Evolutionary conservation across 768 basidiomycete genomes (phyloP).

Genomic region (Collybia sordida): DNA sequence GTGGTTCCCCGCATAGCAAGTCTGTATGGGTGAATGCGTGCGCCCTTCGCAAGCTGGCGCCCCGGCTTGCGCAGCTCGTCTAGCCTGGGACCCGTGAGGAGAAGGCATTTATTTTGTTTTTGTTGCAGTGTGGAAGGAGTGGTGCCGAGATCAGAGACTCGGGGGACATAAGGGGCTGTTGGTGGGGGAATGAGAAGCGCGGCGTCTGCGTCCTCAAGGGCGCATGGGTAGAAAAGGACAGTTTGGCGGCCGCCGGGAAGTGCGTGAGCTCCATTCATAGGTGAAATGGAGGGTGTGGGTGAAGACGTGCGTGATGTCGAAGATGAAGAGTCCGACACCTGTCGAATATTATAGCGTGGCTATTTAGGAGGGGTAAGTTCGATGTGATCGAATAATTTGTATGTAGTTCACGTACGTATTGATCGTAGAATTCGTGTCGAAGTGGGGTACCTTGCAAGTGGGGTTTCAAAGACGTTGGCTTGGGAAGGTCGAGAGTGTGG

Average conservation of each 20-base stretch:
- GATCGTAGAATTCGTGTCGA: conserved; percentile 9
- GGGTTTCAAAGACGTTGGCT: conserved; percentile 7
- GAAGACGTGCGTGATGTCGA: conserved; percentile 38
- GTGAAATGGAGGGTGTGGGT: conserved; percentile 23
- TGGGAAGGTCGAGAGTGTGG: conserved; percentile 44
- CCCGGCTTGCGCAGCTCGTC: too few species aligned
- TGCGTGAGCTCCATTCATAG: conserved; percentile 13
- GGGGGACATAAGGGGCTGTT: conserved; percentile 17
- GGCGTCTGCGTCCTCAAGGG: conserved; percentile 54
- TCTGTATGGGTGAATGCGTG: conserved; percentile 58
- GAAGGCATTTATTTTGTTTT: too few species aligned
- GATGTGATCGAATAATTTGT: conserved; percentile 4
- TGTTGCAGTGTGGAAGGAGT: too few species aligned
- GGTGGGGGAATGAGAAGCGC: conserved; percentile 44
- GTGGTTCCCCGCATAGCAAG: conserved; percentile 27
- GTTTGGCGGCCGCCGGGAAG: conserved; percentile 17
- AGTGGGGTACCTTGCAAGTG: background rate
- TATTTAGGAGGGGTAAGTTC: conserved; percentile 7
- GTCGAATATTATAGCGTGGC: conserved; percentile 24
- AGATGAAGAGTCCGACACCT: conserved; percentile 37
- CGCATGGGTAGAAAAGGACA: conserved; percentile 46
- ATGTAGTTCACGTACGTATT: conserved; percentile 17
- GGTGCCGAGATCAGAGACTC: conserved; percentile 6
- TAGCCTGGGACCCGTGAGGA: too few species aligned
- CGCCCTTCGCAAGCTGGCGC: conserved; percentile 35